Conservation (phyloP, 2,329 filamentous ascomycete genomes). For the Phoma herbarum region DNA sequence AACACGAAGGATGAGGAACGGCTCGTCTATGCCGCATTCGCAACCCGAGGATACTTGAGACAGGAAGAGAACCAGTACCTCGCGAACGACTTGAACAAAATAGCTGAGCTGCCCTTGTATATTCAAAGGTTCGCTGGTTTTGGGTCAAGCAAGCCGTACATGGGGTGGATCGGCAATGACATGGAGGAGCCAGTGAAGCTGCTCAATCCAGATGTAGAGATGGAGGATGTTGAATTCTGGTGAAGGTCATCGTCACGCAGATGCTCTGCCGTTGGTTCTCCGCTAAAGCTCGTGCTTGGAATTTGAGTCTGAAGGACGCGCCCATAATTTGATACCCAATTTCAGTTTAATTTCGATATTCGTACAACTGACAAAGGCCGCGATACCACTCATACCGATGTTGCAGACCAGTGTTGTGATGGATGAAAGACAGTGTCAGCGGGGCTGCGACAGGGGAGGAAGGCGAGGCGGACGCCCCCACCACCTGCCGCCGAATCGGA, state of each 20-base stretch:
- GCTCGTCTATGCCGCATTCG: constrained; percentile 47
- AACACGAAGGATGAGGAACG: constrained; percentile 44
- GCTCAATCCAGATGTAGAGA: constrained; percentile 15
- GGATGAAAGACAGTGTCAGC: neutral
- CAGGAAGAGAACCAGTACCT: constrained; percentile 55
- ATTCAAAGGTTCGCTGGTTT: constrained; percentile 31
- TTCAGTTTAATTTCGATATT: neutral
- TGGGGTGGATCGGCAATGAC: constrained; percentile 26
- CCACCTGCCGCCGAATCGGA: constrained; percentile 18
- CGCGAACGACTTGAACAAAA: constrained; percentile 33
- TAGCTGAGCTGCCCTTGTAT: constrained; percentile 26
- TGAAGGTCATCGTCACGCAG: neutral
- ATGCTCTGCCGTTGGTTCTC: neutral
- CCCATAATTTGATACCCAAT: neutral
- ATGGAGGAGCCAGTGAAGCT: constrained; percentile 27
- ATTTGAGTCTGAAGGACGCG: no score
- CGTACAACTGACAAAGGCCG: neutral
- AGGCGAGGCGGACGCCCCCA: constrained; percentile 15
- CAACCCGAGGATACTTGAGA: constrained; percentile 46
- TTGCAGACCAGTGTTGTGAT: neutral
- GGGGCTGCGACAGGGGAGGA: constrained; percentile 14
- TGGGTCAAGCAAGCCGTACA: constrained; percentile 30
- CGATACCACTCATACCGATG: neutral
- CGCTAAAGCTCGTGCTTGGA: neutral
- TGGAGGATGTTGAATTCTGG: neutral